phyloP scores from a whole-genome alignment of 768 basidiomycete genomes.

The Dentipellis fragilis region DNA sequence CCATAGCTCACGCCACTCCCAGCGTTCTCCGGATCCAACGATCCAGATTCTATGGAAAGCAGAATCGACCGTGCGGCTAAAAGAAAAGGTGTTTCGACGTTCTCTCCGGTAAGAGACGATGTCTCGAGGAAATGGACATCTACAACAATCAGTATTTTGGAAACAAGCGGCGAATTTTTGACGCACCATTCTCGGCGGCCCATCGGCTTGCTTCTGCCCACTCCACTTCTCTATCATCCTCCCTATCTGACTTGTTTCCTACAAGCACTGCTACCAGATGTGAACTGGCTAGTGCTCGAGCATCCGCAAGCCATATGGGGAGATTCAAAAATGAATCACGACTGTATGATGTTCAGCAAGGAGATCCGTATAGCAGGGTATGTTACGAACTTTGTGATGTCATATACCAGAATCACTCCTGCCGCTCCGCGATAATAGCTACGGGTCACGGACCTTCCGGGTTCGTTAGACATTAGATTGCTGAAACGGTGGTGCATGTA shows the following conservation, averaged over 20 bases:
- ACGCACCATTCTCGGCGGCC: constrained; percentile 89
- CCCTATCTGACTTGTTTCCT: constrained; percentile 91
- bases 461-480: constrained; percentile 10
- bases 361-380: constrained; percentile 13
- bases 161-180: not conserved
- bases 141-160: constrained; percentile 21
- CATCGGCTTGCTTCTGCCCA: constrained; percentile 92
- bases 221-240: constrained; percentile 91
- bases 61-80: constrained; percentile 81
- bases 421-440: constrained; percentile 95
- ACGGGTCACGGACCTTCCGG: constrained; percentile 72
- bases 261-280: constrained; percentile 85
- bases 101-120: constrained; percentile 86
- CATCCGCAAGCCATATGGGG: constrained; percentile 87
- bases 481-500: constrained; percentile 10
- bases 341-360: constrained; percentile 30
- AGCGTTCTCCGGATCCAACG: constrained; percentile 85
- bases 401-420: constrained; percentile 86
- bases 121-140: constrained; percentile 91
- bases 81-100: constrained; percentile 89
- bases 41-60: constrained; percentile 82
- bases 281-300: constrained; percentile 84
- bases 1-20: constrained; percentile 97
- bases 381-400: constrained; percentile 68
- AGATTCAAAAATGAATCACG: constrained; percentile 82